Base-by-base conservation (phyloP, 768 basidiomycete genomes). In the Tremella fuciformis region DNA sequence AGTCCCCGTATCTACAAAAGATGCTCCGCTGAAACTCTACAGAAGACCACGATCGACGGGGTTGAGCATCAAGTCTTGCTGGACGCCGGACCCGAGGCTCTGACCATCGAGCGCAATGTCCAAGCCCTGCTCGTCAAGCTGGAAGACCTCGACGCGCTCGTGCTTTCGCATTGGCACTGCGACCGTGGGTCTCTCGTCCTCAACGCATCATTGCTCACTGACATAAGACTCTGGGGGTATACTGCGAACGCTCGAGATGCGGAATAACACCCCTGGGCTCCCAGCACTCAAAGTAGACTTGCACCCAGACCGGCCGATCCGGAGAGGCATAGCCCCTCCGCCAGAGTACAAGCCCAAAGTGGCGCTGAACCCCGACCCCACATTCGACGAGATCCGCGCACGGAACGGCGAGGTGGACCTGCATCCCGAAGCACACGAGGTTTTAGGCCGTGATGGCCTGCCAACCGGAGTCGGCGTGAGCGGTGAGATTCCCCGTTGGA, bases 61-160 rank as follows among this genome's bases (percentile, higher is more conserved):
- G 55, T 74, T 57, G 67, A 79, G 2, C 82, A 83, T 54, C 77
- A 81, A n/a, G 84, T 84, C 15, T 80, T 91, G 37, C 89, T 92
- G 70, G 90, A 92, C 77, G 86, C 88, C 15, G 90, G 90, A 0
- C 90, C 89, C 8, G 89, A 91, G 69, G 83, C 84, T 15, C 80
- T 79, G 21, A 85, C 86, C 24, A 84, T 92, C 62, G 82, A 84
- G n/a, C 84, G 88, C 51, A 91, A 91, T 75, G 73, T 85, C 22
- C 75, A 75, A 4, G 83, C 85, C 2, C 80, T 91, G 80, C 79
- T 84, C 19, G 70, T 84, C 0, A 81, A 82, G 1, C 74, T 84
- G 8, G 77, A 81, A 34, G 74, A 79, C 39, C 80, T 92, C 64
- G 82, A 83, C 38, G 81, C 84, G 25, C 78, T 90, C 41, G 78